Base-by-base conservation (phyloP, 352 stramenopile genomes). In the Phytophthora podocarpi region DNA sequence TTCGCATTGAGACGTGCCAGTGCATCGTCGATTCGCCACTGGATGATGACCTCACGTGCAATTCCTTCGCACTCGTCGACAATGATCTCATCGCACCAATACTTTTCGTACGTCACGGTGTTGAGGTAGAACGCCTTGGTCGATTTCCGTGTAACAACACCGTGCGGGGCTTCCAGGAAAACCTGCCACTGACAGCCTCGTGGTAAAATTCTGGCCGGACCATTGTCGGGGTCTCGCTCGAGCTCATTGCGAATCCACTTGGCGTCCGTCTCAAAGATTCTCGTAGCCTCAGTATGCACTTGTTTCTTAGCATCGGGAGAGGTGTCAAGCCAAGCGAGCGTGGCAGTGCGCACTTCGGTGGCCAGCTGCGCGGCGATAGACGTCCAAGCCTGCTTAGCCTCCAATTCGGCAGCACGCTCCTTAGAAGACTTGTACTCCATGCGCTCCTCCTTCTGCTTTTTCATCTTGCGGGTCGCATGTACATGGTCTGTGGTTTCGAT, bases 61-160 rank as follows among this genome's bases (percentile, higher is more conserved):
- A 92, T 90, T 1, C 32, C 51, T 30, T 85, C 68, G 39, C 78
- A 90, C n/a, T 89, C 71, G 5, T 90, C 80, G 48, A 90, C 72
- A 37, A 85, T 69, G 13, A 92, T 60, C 16, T 90, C 79, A 46
- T 85, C 80, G 30, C 81, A 92, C 52, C 88, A 60, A 61, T 88
- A 64, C 48, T 89, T 90, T 27, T 90, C 70, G 9, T 84, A 80
- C 2, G 78, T 88, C 49, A 85, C 67, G 0, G 47, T 67, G 60
- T 92, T 86, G 11, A 89, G 60, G 37, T 86, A 92, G 48, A 83
- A 89, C 0, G 80, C 67, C 37, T 92, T 90, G 26, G 83, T 73
- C n/a, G 79, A 72, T 11, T 74, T 69, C 10, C 55, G 35, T 24
- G 52, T 56, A 16, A 70, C 60, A 5, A 67, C 59, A 10, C 81